Evolutionary conservation across 2,329 filamentous ascomycete species (phyloP).

Genomic region (Pyricularia grisea): DNA sequence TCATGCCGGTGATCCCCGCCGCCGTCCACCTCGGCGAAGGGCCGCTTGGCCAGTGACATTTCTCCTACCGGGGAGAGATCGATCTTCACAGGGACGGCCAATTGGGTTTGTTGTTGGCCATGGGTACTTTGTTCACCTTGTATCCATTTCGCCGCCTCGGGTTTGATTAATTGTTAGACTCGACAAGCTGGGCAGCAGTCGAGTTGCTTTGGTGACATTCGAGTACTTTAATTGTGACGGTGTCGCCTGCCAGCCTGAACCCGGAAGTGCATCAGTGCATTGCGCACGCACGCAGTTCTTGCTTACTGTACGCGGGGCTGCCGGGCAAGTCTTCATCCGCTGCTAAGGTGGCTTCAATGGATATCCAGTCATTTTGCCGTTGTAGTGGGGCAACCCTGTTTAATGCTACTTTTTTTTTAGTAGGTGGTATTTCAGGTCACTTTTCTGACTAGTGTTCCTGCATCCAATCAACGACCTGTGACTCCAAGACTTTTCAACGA

Average conservation of each 20-base stretch:
- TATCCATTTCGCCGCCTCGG: neutral
- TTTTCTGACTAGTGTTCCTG: neutral
- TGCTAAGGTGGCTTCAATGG: neutral
- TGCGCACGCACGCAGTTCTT: neutral
- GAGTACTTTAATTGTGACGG: neutral
- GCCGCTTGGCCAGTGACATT: conserved; percentile 23
- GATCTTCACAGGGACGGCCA: neutral
- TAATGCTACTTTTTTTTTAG: neutral
- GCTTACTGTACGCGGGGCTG: neutral
- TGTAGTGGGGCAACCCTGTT: neutral
- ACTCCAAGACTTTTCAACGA: neutral
- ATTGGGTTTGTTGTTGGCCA: neutral
- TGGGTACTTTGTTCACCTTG: neutral
- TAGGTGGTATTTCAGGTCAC: neutral
- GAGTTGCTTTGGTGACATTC: neutral
- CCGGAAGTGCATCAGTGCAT: neutral
- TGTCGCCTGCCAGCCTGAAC: neutral
- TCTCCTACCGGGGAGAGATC: conserved; percentile 18
- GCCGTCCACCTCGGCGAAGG: conserved; percentile 20
- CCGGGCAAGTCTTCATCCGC: neutral
- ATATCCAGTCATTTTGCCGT: neutral
- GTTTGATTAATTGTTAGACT: neutral
- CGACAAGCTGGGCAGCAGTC: neutral
- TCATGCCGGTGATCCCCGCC: neutral
- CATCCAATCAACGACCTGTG: neutral